Conservation (phyloP, 2,329 filamentous ascomycete species). For the Fusarium odoratissimum region DNA sequence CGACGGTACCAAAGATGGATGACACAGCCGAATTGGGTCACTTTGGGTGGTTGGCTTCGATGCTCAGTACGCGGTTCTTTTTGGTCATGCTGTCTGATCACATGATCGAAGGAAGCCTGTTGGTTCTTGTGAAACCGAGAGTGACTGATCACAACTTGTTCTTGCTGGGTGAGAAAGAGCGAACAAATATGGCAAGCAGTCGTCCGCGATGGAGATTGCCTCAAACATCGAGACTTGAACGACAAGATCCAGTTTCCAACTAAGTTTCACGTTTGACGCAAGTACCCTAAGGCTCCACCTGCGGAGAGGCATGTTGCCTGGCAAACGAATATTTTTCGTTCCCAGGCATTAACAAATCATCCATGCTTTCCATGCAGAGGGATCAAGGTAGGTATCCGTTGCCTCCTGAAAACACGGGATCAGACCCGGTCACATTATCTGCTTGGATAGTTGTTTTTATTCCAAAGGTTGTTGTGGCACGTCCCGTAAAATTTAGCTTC, state of each 20-base stretch:
- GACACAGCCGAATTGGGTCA: conserved; percentile 34
- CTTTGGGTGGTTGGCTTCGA: conserved; percentile 27
- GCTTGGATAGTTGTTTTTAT: neutral
- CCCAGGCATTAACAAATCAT: neutral
- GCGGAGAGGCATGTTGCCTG: conserved; percentile 1
- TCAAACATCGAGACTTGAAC: conserved; percentile 5
- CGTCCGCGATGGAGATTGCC: conserved; percentile 16
- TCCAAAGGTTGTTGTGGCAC: neutral
- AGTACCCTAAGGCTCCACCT: conserved; percentile 21
- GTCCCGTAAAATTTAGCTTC: neutral
- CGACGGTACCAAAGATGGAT: conserved; percentile 33
- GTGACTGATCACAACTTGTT: conserved; percentile 36
- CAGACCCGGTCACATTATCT: neutral
- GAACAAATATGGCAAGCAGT: conserved; percentile 12
- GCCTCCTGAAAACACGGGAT: neutral
- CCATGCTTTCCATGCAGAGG: conserved; percentile 12
- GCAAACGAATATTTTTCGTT: neutral
- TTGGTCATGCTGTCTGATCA: conserved; percentile 38
- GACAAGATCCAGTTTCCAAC: conserved; percentile 13
- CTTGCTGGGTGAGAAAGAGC: conserved; percentile 8
- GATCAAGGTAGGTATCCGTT: conserved; percentile 30
- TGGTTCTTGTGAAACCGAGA: conserved; percentile 24
- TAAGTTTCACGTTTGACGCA: conserved; percentile 25
- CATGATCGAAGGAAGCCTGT: conserved; percentile 40
- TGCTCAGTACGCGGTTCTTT: conserved; percentile 4